phyloP scores from a whole-genome alignment of 352 stramenopile species.

The Aphanomyces invadans region DNA sequence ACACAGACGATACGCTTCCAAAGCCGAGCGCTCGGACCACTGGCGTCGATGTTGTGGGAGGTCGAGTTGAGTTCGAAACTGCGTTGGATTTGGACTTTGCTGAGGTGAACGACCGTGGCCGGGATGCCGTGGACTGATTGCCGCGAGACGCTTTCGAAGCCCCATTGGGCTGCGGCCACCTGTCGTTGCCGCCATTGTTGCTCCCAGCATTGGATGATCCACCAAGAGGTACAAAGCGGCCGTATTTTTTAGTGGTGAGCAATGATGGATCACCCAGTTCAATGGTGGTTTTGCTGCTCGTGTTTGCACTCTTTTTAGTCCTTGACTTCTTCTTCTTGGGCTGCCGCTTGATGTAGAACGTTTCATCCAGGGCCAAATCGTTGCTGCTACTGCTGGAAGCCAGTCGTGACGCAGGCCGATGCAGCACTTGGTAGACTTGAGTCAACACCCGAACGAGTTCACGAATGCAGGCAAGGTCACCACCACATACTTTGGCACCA shows the following conservation, averaged over 20 bases:
- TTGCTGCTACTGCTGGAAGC: slow-evolving; percentile 6
- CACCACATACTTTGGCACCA: slow-evolving; percentile 42
- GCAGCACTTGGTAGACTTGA: slow-evolving; percentile 49
- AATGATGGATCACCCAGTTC: slow-evolving; percentile 21
- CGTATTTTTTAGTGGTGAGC: slow-evolving; percentile 27
- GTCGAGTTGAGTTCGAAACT: not conserved
- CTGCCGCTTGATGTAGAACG: slow-evolving; percentile 12
- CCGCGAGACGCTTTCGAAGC: not conserved
- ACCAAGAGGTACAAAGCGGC: slow-evolving; percentile 24
- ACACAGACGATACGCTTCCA: slow-evolving; percentile 63
- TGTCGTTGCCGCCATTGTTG: not conserved
- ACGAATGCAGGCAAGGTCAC: slow-evolving; percentile 43
- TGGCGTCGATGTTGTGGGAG: not conserved
- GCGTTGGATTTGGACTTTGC: not conserved
- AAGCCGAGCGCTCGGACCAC: slow-evolving; percentile 32
- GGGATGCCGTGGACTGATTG: not conserved
- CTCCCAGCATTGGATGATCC: not conserved
- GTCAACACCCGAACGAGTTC: slow-evolving; percentile 48
- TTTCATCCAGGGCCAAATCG: not conserved
- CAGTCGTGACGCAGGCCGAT: slow-evolving; percentile 28
- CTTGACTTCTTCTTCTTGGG: not conserved
- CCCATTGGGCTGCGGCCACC: not conserved
- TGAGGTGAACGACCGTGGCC: not conserved
- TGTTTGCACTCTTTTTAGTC: not conserved
- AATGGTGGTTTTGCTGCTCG: not conserved